phyloP scores from a whole-genome alignment of 2,329 filamentous ascomycete genomes.

The Diaporthe ampelina region DNA sequence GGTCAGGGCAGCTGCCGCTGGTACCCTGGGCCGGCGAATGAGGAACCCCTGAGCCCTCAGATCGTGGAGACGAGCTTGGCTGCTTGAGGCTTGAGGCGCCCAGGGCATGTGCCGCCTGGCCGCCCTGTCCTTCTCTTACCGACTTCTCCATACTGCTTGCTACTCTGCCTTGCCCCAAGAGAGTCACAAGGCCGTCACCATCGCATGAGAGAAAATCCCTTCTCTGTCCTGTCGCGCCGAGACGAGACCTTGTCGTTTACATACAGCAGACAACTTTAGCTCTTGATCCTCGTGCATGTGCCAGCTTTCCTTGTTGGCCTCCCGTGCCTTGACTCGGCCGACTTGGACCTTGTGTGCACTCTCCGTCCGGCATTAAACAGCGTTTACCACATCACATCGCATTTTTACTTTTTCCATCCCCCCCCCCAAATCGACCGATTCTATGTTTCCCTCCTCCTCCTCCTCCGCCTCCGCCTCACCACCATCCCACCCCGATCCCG shows the following conservation, averaged over 20 bases:
- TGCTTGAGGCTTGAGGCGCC: constrained; percentile 27
- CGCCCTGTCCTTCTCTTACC: constrained; percentile 25
- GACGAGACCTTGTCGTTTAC: constrained; percentile 5
- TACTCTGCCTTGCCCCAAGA: constrained; percentile 18
- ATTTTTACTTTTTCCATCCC: constrained; percentile 34
- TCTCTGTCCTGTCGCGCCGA: constrained; percentile 18
- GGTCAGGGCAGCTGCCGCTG: constrained; percentile 22
- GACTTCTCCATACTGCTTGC: constrained; percentile 34
- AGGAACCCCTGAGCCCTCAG: constrained; percentile 30
- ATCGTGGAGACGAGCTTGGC: constrained; percentile 32
- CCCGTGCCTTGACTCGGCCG: constrained; percentile 13
- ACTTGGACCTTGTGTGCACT: constrained; percentile 26
- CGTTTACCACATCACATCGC: constrained; percentile 28
- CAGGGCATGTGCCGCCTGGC: constrained; percentile 22
- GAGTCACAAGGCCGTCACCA: constrained; percentile 29
- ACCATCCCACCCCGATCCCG: constrained; percentile 40
- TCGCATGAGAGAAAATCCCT: constrained; percentile 29
- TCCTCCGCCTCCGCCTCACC: constrained; percentile 39
- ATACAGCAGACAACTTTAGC: background rate
- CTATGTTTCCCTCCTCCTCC: constrained; percentile 36
- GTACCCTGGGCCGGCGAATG: constrained; percentile 10
- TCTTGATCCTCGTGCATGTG: constrained; percentile 15
- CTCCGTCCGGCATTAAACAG: constrained; percentile 17
- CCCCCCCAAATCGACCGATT: constrained; percentile 3
- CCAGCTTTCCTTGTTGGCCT: constrained; percentile 29